These are phyloP conservation scores for Gossypium bickii DNA, from an alignment of 345 rosid species.

Conservation along the genomic window DNA sequence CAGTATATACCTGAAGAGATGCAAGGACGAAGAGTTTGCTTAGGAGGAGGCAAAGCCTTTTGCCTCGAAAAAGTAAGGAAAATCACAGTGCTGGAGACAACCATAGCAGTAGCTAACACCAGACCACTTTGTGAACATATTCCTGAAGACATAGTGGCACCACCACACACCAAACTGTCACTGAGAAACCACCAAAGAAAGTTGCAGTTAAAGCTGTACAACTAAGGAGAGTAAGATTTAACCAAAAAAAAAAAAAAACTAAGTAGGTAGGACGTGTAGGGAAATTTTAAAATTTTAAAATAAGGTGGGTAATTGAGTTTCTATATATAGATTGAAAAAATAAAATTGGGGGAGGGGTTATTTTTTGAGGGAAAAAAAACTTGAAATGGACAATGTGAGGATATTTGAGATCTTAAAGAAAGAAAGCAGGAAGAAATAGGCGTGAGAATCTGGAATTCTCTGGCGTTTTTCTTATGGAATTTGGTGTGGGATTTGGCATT, in stretches of 20 bases:
- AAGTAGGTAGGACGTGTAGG: not conserved
- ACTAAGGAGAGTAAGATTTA: too few species aligned
- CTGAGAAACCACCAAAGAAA: not conserved
- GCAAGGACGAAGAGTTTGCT: conserved; percentile 41
- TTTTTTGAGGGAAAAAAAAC: not conserved
- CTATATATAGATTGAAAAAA: not conserved
- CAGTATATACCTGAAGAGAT: conserved; percentile 44
- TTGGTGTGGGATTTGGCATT: not conserved
- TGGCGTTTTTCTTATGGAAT: not conserved
- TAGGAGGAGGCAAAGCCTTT: conserved; percentile 2
- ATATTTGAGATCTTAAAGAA: not conserved
- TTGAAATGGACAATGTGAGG: not conserved
- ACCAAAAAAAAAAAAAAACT: too few species aligned
- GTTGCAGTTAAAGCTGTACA: not conserved
- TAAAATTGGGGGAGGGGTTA: not conserved
- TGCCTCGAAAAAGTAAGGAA: conserved; percentile 61
- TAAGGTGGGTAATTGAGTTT: not conserved
- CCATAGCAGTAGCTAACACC: conserved; percentile 77
- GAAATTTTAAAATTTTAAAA: too few species aligned
- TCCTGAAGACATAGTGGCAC: conserved; percentile 20
- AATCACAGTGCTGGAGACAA: conserved; percentile 66
- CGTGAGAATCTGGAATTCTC: conserved; percentile 15
- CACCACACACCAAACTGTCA: not conserved
- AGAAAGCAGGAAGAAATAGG: not conserved
- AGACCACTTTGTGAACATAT: conserved; percentile 46